Evolutionary conservation across 139 green algal genomes (phyloP), one percentile per base, ranked within the genome.

Genomic region (Chlamydomonas sphaeroides): DNA sequence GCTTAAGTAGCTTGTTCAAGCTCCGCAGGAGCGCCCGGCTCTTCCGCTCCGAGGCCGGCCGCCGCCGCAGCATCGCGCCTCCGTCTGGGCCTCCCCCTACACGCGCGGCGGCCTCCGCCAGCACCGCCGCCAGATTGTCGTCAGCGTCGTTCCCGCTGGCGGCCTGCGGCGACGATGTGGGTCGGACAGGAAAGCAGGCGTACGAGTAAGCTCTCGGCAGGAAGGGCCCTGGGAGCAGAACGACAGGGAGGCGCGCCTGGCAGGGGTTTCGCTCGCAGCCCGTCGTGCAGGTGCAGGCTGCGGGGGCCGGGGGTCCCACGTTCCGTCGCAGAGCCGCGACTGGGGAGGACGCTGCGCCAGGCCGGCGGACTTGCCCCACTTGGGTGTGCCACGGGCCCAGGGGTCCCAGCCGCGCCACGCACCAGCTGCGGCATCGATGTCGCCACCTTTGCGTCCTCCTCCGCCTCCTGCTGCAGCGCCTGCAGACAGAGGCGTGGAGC

Each of bases 1-100:
- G 76, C 62, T 67, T 68, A 21, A 83, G 76, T 63, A 74, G 25
- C 21, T 57, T 35, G 17, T 21, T 30, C 42, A 83, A 33, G 17
- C 21, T 63, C n/a, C 63, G 63, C 45, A 73, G 25, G 45, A 83
- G n/a, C n/a, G 42, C 62, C 32, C 76, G 76, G 33, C 76, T 83
- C 57, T 38, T 61, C 2, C 39, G 35, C 59, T 63, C 61, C 5
- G 76, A 32, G 0, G 45, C 33, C 63, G 63, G 57, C 6, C 57
- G 30, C 5, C 23, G 20, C 57, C n/a, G 56, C 17, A 15, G 25
- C 51, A 7, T 21, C 53, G 53, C 20, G 53, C 18, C 53, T n/a
- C n/a, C n/a, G n/a, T n/a, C n/a, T n/a, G 21, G 53, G 70, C 32
- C 26, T n/a, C 33, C n/a, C 20, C 0, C 38, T 26, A 7, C 74